Evolutionary conservation across 208 protist species (phyloP), one percentile per base, ranked within the genome.

Genomic region (Leishmania arabica): DNA sequence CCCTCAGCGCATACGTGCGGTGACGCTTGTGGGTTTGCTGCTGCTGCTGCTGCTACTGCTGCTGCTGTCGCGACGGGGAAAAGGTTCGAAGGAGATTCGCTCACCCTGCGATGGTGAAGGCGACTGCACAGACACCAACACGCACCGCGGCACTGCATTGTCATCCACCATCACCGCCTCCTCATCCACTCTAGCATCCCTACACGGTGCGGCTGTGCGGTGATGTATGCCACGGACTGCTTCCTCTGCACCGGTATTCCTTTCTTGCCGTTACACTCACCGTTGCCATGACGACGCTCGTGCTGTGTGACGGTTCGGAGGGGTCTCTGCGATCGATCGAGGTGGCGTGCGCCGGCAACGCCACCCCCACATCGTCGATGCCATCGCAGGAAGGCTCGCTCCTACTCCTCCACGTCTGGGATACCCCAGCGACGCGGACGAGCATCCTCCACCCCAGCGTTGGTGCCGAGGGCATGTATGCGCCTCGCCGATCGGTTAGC

Each of bases 261-360:
- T 45, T 51, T n/a, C 56, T 51, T 60, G 45, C 37, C n/a, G 45
- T 65, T 37, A 27, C 73, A 1, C 54, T 47, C 56, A 47, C 37
- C n/a, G 3, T 45, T 13, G n/a, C 4, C 15, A 90, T 84, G 78
- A 74, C 74, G 15, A 76, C 79, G 65, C 76, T 95, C 24, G 91
- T 96, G 27, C 84, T 98, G 62, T 96, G 89, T 65, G 95, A 98
- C 83, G 95, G 95, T 53, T 87, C 86, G 11, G 83, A 91, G n/a
- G 87, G 86, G 47, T 90, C 93, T 5, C 49, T 91, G 34, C 92
- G 90, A 65, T 90, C 91, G 6, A 76, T 94, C n/a, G 88, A 93
- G 78, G 89, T 94, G 75, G 93, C 91, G 27, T 88, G 91, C 60
- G 81, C 90, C 37, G 84, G 40, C 45, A 2, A 40, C 62, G 42